Conservation (phyloP, 2,329 filamentous ascomycete species). For the Nigrospora osmanthi region DNA sequence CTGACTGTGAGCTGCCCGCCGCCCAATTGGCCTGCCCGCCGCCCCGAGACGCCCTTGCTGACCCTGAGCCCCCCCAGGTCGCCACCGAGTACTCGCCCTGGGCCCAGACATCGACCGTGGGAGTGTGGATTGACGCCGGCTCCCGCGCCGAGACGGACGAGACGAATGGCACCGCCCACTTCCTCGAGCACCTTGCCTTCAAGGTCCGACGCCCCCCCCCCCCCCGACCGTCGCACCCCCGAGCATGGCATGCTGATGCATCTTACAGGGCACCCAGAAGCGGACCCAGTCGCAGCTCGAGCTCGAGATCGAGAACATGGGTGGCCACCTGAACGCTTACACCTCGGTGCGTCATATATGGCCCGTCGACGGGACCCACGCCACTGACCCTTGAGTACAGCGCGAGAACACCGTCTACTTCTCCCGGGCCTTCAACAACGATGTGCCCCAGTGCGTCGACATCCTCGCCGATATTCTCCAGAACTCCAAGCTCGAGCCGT, state of each 20-base stretch:
- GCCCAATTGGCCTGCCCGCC: conserved; percentile 15
- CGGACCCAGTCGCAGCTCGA: conserved; percentile 95
- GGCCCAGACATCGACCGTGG: conserved; percentile 96
- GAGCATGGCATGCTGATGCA: conserved; percentile 8
- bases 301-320: conserved; percentile 99
- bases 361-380: neutral
- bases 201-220: conserved; percentile 56
- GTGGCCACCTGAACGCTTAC: conserved; percentile 97
- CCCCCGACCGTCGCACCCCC: neutral
- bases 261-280: conserved; percentile 73
- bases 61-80: conserved; percentile 52
- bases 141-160: conserved; percentile 96
- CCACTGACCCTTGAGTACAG: conserved; percentile 32
- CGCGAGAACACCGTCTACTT: conserved; percentile 99
- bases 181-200: conserved; percentile 99
- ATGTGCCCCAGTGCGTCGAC: conserved; percentile 93
- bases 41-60: conserved; percentile 7
- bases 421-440: conserved; percentile 97
- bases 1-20: conserved; percentile 66
- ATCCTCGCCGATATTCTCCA: conserved; percentile 99
- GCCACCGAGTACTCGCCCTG: conserved; percentile 97
- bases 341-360: conserved; percentile 68
- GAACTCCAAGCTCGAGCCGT: conserved; percentile 94
- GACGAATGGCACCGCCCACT: conserved; percentile 98
- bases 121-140: conserved; percentile 98